Conservation (phyloP, 1,284 basidiomycete genomes). For the Irpex sp. region DNA sequence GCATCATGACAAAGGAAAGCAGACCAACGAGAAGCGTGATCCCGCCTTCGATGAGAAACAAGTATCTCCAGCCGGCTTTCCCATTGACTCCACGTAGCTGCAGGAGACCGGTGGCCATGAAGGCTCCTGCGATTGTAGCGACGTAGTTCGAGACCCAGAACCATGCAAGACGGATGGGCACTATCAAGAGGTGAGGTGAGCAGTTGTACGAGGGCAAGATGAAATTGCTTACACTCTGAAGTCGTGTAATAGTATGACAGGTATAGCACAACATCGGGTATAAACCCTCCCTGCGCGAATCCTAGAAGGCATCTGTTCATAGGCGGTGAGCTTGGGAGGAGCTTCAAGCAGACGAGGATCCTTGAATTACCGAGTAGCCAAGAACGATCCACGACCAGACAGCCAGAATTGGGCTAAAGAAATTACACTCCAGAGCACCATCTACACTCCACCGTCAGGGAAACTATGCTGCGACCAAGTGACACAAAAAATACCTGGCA, state of each 20-base stretch:
- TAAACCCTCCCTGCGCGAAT: conserved; percentile 60
- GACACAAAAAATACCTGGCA: conserved; percentile 42
- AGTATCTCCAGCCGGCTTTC: conserved; percentile 55
- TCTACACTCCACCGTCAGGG: conserved; percentile 28
- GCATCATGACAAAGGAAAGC: conserved; percentile 68
- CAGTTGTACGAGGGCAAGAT: neutral
- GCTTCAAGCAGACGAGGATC: conserved; percentile 9
- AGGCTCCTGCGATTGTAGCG: conserved; percentile 49
- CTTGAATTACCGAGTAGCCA: conserved; percentile 30
- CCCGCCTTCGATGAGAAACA: conserved; percentile 53
- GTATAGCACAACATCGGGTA: conserved; percentile 64
- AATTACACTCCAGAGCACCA: conserved; percentile 53
- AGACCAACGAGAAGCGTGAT: conserved; percentile 56
- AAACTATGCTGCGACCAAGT: neutral
- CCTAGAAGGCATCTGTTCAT: conserved; percentile 29
- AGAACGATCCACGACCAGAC: conserved; percentile 50
- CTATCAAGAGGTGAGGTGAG: neutral
- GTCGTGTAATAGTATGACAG: conserved; percentile 72
- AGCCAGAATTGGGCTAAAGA: conserved; percentile 63
- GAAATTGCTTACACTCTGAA: conserved; percentile 34
- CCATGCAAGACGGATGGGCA: conserved; percentile 62
- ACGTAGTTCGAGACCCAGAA: conserved; percentile 67
- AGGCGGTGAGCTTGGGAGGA: conserved; percentile 29
- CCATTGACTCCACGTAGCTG: conserved; percentile 56
- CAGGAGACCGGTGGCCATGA: conserved; percentile 65